Percentiles rank a stretch among this genome's conserved stretches.
phyloP scores from a whole-genome alignment of 2,329 filamentous ascomycete species.

The Phyllosticta paracitricarpa region DNA sequence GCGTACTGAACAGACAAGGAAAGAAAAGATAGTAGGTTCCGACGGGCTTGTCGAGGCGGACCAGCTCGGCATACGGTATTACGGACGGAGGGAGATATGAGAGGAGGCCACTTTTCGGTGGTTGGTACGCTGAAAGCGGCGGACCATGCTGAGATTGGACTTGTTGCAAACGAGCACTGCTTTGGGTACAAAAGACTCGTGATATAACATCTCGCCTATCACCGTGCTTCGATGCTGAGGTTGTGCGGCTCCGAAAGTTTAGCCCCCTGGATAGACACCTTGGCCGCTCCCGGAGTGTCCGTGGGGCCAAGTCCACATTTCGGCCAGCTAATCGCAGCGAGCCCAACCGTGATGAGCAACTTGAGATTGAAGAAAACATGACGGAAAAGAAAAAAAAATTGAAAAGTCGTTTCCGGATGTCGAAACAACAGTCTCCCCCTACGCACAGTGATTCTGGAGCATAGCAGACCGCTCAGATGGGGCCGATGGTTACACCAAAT shows the following conservation, averaged over 20 bases:
- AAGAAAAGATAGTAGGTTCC: slow-evolving; percentile 81
- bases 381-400: not conserved
- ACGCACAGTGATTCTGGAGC: not conserved
- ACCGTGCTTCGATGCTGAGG: not conserved
- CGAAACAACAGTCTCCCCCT: not conserved
- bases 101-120: slow-evolving; percentile 62
- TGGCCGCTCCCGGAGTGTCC: not conserved
- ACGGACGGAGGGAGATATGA: slow-evolving; percentile 58
- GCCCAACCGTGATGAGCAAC: not conserved
- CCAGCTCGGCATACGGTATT: slow-evolving; percentile 73
- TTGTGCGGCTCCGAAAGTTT: not conserved
- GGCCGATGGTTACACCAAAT: not conserved
- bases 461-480: not conserved
- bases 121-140: slow-evolving; percentile 40
- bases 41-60: slow-evolving; percentile 69
- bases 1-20: slow-evolving; percentile 74
- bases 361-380: not conserved
- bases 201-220: not conserved
- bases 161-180: not conserved
- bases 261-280: not conserved
- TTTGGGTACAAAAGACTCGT: not conserved
- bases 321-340: not conserved
- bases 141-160: not conserved
- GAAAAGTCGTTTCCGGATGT: not conserved
- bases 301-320: not conserved